These are phyloP conservation scores for Cystofilobasidium ferigula DNA, from an alignment of 768 basidiomycete genomes.

Conservation along the genomic window DNA sequence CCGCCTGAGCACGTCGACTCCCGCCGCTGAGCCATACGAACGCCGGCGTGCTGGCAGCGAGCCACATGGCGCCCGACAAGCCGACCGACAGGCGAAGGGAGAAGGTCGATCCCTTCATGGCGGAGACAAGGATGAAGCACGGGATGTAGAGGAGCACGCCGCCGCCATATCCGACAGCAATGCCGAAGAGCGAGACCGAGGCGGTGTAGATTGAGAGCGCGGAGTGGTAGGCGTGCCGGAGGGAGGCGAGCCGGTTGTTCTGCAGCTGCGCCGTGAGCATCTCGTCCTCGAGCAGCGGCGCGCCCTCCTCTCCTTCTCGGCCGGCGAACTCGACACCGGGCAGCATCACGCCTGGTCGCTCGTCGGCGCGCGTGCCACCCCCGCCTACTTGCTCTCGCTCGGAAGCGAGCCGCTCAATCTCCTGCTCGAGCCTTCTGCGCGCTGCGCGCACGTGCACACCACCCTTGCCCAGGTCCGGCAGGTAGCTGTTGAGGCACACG, in stretches of 20 bases:
- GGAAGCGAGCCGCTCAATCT: not conserved
- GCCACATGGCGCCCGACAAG: conserved; percentile 81
- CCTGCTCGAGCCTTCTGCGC: conserved; percentile 14
- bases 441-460: conserved; percentile 40
- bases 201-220: conserved; percentile 61
- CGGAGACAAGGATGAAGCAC: conserved; percentile 43
- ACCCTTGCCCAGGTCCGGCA: conserved; percentile 60
- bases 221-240: conserved; percentile 37
- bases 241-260: not conserved
- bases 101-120: conserved; percentile 62
- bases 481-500: conserved; percentile 84
- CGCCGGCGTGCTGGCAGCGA: conserved; percentile 64
- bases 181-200: conserved; percentile 70
- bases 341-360: conserved; percentile 21
- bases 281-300: conserved; percentile 20
- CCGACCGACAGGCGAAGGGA: conserved; percentile 73
- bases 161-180: conserved; percentile 73
- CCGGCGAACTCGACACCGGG: conserved; percentile 20
- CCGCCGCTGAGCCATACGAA: conserved; percentile 49
- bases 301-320: not conserved
- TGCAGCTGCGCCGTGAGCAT: not conserved
- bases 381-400: not conserved
- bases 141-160: conserved; percentile 60
- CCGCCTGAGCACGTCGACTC: conserved; percentile 22
- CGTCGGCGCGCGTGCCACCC: not conserved